phyloP scores from a whole-genome alignment of 2,329 filamentous ascomycete species.

The Canariomyces notabilis region DNA sequence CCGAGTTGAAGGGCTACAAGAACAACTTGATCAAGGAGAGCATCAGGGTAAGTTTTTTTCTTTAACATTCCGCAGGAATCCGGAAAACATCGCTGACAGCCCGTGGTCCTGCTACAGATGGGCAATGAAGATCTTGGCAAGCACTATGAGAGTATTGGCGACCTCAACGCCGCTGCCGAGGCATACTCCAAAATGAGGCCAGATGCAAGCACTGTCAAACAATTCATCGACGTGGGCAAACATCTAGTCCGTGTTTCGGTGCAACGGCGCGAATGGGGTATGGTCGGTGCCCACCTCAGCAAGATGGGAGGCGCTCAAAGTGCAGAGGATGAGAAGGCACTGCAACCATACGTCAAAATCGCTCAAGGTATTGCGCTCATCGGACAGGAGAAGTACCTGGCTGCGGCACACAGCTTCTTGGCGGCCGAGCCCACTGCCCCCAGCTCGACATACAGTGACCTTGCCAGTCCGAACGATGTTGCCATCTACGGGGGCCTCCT shows the following conservation, averaged over 20 bases:
- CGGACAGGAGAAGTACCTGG: conserved; percentile 42
- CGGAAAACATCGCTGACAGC: conserved; percentile 1
- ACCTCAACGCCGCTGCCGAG: conserved; percentile 66
- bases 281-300: conserved; percentile 52
- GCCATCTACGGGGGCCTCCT: conserved; percentile 89
- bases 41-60: conserved; percentile 61
- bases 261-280: conserved; percentile 72
- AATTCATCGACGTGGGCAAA: conserved; percentile 76
- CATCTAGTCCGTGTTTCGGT: conserved; percentile 72
- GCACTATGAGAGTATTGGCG: conserved; percentile 75
- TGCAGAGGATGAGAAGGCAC: conserved; percentile 42
- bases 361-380: conserved; percentile 48
- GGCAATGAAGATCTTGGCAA: conserved; percentile 87
- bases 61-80: background rate
- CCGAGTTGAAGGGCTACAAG: conserved; percentile 85
- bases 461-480: conserved; percentile 79
- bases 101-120: conserved; percentile 57
- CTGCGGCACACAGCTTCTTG: conserved; percentile 70
- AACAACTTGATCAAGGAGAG: conserved; percentile 98
- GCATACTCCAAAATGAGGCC: conserved; percentile 84
- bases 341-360: conserved; percentile 49
- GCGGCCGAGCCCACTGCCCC: conserved; percentile 47
- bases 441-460: conserved; percentile 59
- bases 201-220: conserved; percentile 76
- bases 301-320: conserved; percentile 57